Evolutionary conservation across 805 yeast species (phyloP).

Genomic region (Tetrapisispora namnaoensis): DNA sequence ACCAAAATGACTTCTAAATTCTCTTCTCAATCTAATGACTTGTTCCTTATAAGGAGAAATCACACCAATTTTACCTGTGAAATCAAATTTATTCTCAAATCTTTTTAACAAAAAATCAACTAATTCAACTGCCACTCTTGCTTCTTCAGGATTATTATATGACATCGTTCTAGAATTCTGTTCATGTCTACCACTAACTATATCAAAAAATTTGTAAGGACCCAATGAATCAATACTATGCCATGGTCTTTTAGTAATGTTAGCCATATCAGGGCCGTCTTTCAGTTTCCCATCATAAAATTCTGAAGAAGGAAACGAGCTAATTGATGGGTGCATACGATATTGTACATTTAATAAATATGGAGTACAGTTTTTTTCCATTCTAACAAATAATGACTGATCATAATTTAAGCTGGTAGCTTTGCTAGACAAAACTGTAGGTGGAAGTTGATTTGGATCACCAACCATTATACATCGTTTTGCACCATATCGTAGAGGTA

Average conservation of each 20-base stretch:
- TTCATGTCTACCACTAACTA: constrained; percentile 52
- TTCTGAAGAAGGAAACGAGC: constrained; percentile 45
- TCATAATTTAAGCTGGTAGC: constrained; percentile 78
- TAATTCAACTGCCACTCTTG: constrained; percentile 60
- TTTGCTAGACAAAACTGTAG: constrained; percentile 83
- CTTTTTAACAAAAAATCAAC: constrained; percentile 41
- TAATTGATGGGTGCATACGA: constrained; percentile 83
- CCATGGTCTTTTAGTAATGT: constrained; percentile 61
- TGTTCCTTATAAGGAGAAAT: constrained; percentile 96
- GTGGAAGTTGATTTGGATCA: constrained; percentile 96
- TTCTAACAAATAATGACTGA: constrained; percentile 87
- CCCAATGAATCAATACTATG: constrained; percentile 46
- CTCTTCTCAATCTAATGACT: constrained; percentile 44
- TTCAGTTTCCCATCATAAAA: constrained; percentile 46
- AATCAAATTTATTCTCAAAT: constrained; percentile 38
- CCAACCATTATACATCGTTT: constrained; percentile 92
- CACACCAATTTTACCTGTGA: constrained; percentile 71
- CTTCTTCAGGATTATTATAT: constrained; percentile 61
- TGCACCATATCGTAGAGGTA: constrained; percentile 88
- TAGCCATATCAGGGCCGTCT: constrained; percentile 71
- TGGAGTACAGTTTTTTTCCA: constrained; percentile 58
- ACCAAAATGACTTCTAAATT: constrained; percentile 56
- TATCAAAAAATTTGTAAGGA: constrained; percentile 75
- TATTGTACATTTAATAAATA: constrained; percentile 82
- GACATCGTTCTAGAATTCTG: constrained; percentile 61